Evolutionary conservation across 164 flowering plant genomes (phyloP), one percentile per base, ranked within the genome.

Genomic region (Magnolia sinica): DNA sequence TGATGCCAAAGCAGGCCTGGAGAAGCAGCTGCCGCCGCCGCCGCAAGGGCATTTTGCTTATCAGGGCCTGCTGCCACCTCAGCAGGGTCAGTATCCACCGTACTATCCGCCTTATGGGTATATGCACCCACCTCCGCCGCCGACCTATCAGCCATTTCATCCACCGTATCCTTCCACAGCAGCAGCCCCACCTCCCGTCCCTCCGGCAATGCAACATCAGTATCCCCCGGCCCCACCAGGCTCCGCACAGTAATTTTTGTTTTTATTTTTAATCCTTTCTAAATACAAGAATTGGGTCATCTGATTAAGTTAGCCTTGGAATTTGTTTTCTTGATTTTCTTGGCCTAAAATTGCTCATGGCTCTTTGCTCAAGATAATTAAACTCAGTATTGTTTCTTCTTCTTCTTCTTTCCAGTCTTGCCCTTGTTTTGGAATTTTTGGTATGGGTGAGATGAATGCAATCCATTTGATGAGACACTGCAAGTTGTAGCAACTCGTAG

Each of bases 51-150:
- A 84, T 52, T 85, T 77, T 86, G 69, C 81, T 16, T 84, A 84
- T 77, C 91, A 83, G 31, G 78, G 79, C 51, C 83, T 85, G 81
- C 89, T 86, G 1, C 88, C 88, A 16, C 77, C 79, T 37, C 92
- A 80, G 22, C 89, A 87, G 71, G 90, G 89, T 70, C 91, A 80
- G 72, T 85, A 80, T 31, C 87, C 80, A 4, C 89, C 76, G 16
- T 82, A 73, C 27, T 84, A 86, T 78, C 86, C 88, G 22, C 87
- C 83, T 10, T 87, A 84, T 73, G 88, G 88, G n/a, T 87, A 85
- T 79, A 76, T 80, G 84, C 84, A 71, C 0, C 86, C 82, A 0
- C 77, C 80, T 7, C 80, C 67, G 1, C 85, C 84, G 7, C 89
- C 85, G 4, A 81, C 78, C 37, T 87, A 83, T 73, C 88, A 83